These are phyloP conservation scores for Lasiosphaeria hispida DNA, from an alignment of 495 filamentous ascomycete species.

Conservation along the genomic window DNA sequence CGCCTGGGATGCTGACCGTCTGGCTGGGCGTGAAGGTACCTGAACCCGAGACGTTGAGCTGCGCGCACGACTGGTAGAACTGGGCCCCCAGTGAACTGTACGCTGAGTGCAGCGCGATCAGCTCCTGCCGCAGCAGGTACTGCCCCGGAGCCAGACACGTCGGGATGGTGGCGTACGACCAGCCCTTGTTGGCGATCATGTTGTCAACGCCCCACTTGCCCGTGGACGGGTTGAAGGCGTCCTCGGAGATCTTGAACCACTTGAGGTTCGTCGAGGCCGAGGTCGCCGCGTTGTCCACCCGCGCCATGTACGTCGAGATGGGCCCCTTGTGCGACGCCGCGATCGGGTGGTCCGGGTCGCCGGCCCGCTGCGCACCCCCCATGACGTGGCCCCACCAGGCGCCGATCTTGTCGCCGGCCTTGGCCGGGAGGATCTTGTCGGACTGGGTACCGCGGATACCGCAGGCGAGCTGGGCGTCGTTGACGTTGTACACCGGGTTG, in stretches of 20 bases:
- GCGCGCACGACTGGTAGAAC: slow-evolving; percentile 17
- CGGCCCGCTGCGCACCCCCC: slow-evolving; percentile 8
- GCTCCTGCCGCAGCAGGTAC: slow-evolving; percentile 13
- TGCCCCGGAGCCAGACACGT: slow-evolving; percentile 5
- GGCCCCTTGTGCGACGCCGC: slow-evolving; percentile 13
- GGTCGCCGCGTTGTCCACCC: slow-evolving; percentile 12
- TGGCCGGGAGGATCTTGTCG: slow-evolving; percentile 2
- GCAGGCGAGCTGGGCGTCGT: slow-evolving; percentile 10
- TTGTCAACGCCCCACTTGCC: slow-evolving; percentile 17
- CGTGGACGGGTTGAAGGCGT: neutral
- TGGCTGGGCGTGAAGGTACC: slow-evolving; percentile 2
- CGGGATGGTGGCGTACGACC: slow-evolving; percentile 16
- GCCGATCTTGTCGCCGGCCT: slow-evolving; percentile 14
- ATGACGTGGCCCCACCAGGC: slow-evolving; percentile 15
- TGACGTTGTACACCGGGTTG: slow-evolving; percentile 14
- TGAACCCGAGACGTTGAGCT: slow-evolving; percentile 7
- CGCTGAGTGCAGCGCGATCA: slow-evolving; percentile 15
- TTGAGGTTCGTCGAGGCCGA: neutral
- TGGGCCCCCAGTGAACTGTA: slow-evolving; percentile 9
- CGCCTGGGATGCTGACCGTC: slow-evolving; percentile 7
- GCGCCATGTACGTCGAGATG: slow-evolving; percentile 11
- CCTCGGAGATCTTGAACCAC: slow-evolving; percentile 16
- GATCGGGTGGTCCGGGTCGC: slow-evolving; percentile 12
- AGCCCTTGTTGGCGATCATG: slow-evolving; percentile 19
- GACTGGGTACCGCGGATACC: slow-evolving; percentile 7